A percentile compares a stretch with the other conserved stretches of the same genome.
These are phyloP conservation scores for Adansonia grandidieri DNA, from an alignment of 441 rosid species.

Conservation along the genomic window DNA sequence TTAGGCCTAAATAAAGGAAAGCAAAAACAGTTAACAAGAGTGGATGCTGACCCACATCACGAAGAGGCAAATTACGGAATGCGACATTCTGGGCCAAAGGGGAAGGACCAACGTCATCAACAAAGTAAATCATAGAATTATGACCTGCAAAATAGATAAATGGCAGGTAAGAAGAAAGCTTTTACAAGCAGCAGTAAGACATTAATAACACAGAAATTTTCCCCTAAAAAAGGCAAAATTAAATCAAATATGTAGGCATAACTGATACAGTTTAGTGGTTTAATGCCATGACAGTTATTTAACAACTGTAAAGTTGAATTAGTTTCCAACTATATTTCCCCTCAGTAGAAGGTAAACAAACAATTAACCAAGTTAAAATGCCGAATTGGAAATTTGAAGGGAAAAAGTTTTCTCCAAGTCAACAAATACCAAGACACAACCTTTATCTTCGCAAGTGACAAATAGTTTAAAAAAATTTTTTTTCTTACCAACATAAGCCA, in stretches of 20 bases:
- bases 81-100: slow-evolving; percentile 94
- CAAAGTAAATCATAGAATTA: slow-evolving; percentile 95
- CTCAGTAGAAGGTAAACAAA: not conserved
- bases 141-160: slow-evolving; percentile 63
- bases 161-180: slow-evolving; percentile 31
- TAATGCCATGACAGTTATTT: not conserved
- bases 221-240: not conserved
- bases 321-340: slow-evolving; percentile 6
- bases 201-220: not conserved
- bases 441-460: not conserved
- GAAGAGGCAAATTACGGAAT: slow-evolving; percentile 93
- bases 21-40: slow-evolving; percentile 47
- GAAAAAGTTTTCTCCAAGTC: not conserved
- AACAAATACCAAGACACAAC: not conserved
- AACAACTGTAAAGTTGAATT: slow-evolving; percentile 22
- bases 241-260: not conserved
- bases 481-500: slow-evolving; percentile 94
- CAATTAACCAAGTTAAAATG: not conserved
- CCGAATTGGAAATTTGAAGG: not conserved
- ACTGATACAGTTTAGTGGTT: slow-evolving; percentile 6
- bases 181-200: slow-evolving; percentile 21
- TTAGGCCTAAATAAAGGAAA: slow-evolving; percentile 27
- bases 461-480: not conserved
- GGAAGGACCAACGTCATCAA: slow-evolving; percentile 96
- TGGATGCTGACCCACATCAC: slow-evolving; percentile 99